Percentiles rank a stretch among this genome's conserved stretches.
These are phyloP conservation scores for Lentinula sp. DNA, from an alignment of 768 basidiomycete genomes.

Conservation along the genomic window DNA sequence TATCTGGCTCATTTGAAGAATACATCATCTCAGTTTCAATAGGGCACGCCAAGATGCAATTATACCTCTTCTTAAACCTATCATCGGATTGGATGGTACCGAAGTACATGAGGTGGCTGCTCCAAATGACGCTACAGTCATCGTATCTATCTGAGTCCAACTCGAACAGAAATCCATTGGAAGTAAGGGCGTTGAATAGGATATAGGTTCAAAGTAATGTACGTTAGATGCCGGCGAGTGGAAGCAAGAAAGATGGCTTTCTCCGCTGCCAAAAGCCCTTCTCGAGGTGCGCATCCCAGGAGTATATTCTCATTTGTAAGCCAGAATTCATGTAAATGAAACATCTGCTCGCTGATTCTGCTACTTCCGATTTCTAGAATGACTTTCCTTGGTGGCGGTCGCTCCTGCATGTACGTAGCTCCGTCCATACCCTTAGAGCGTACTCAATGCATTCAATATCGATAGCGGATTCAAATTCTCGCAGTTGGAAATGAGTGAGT, in stretches of 20 bases:
- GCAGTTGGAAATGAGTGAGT: constrained; percentile 5
- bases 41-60: constrained; percentile 26
- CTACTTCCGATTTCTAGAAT: constrained; percentile 21
- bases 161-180: constrained; percentile 28
- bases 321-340: not conserved
- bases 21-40: not conserved
- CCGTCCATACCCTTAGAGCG: not conserved
- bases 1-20: not conserved
- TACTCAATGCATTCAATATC: not conserved
- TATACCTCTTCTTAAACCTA: constrained; percentile 28
- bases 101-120: constrained; percentile 18
- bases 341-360: no score
- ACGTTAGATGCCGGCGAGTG: constrained; percentile 30
- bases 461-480: constrained; percentile 6
- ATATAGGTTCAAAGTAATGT: no score
- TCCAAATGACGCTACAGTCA: constrained; percentile 20
- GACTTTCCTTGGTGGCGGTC: constrained; percentile 36
- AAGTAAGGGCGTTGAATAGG: not conserved
- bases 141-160: constrained; percentile 21
- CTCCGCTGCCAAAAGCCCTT: constrained; percentile 24
- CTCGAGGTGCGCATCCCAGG: constrained; percentile 26
- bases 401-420: constrained; percentile 30
- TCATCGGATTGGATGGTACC: constrained; percentile 22
- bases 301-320: constrained; percentile 29
- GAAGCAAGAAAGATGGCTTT: constrained; percentile 42